Evolutionary conservation across 108 stramenopile species (phyloP).

Genomic region (Pseudonitzschia multistriata): DNA sequence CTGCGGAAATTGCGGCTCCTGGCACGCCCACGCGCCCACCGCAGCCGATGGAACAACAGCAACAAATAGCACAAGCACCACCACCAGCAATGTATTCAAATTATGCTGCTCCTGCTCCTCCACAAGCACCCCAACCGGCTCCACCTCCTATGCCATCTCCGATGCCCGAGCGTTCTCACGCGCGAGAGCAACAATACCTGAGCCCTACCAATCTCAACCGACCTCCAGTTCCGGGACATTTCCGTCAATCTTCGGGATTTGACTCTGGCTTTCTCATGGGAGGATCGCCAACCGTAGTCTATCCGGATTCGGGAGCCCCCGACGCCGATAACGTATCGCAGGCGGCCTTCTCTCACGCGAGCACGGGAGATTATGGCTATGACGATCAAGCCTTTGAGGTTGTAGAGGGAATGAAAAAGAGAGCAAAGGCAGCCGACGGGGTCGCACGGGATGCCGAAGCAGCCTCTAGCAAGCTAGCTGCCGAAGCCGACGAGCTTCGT

Average conservation of each 20-base stretch:
- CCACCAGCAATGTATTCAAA: constrained; percentile 10
- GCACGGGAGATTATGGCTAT: constrained; percentile 24
- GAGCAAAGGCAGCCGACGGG: constrained; percentile 51
- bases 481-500: constrained; percentile 58
- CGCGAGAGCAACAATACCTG: constrained; percentile 11
- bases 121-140: background rate
- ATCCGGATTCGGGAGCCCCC: background rate
- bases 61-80: background rate
- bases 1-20: background rate
- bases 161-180: background rate
- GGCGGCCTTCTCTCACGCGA: constrained; percentile 26
- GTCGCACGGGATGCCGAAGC: constrained; percentile 55
- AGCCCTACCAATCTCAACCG: constrained; percentile 20
- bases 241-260: constrained; percentile 28
- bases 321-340: constrained; percentile 17
- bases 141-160: background rate
- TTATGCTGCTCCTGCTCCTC: constrained; percentile 19
- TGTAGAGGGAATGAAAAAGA: constrained; percentile 49
- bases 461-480: constrained; percentile 36
- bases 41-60: background rate
- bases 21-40: background rate
- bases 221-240: constrained; percentile 9
- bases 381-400: constrained; percentile 32
- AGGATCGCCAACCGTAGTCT: constrained; percentile 30
- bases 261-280: constrained; percentile 43